Evolutionary conservation across 2,329 filamentous ascomycete species (phyloP), one percentile per base, ranked within the genome.

Genomic region (Calonectria honghensis): DNA sequence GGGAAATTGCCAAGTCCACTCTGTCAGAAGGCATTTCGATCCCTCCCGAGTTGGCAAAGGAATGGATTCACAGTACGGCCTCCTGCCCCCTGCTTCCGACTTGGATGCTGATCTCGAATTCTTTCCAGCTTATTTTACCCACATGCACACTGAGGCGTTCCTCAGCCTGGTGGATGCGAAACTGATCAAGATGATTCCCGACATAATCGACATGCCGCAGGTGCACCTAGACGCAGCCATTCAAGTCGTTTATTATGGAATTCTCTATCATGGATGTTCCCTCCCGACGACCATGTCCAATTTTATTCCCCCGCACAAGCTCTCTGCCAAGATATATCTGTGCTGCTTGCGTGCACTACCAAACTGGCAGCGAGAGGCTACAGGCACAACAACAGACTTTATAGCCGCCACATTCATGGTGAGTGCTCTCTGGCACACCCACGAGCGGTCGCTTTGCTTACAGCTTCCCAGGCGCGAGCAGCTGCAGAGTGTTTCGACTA

Each of bases 151-250:
- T 24, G 70, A 72, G 18, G 70, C 70, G 14, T 72, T 72, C 37
- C 18, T 72, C 41, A 61, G 51, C n/a, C 64, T 72, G 2, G 32
- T 63, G 2, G 70, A 72, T 61, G 20, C 64, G 16, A 72, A 68
- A 13, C 14, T 72, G 5, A 72, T 72, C 27, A 41, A 63, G 27
- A 29, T 63, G 3, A 72, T 72, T 45, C 70, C 70, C 4, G 70
- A 72, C 50, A 76, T 84, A 4, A 76, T 81, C 35, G 78, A 72
- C 9, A 68, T 82, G 7, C 80, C 79, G 2, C 80, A 83, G n/a
- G 77, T 83, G 2, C 80, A 83, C 9, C 57, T 83, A 0, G 82
- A 83, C n/a, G 78, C 81, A 0, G 78, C 78, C 16, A 81, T 83
- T 14, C 73, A 82, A 0, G 78, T 83, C 0, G 81, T 83, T 11